A percentile compares a stretch with the other conserved stretches of the same genome.
Conservation (phyloP, 805 yeast genomes). For the Debaryomyces tyrocola region DNA sequence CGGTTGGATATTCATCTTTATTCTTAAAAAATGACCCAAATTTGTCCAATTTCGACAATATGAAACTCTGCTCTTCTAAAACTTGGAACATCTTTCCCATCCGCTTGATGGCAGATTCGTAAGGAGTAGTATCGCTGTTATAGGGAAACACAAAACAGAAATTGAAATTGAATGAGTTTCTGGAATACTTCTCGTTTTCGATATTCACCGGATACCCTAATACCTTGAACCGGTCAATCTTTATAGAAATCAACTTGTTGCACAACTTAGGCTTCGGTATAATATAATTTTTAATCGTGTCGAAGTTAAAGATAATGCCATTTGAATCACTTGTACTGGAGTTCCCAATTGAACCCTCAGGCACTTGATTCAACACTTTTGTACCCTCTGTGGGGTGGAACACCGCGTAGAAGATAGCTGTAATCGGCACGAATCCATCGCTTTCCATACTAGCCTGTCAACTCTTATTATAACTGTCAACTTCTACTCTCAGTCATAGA, state of each 20-base stretch:
- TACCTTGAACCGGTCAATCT: constrained; percentile 67
- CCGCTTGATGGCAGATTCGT: constrained; percentile 80
- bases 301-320: constrained; percentile 63
- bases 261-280: constrained; percentile 94
- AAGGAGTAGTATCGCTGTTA: constrained; percentile 78
- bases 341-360: constrained; percentile 60
- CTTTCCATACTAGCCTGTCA: constrained; percentile 24
- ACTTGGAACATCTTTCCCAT: constrained; percentile 88
- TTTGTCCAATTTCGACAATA: constrained; percentile 56
- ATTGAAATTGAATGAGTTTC: constrained; percentile 92
- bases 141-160: constrained; percentile 89
- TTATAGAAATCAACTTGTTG: constrained; percentile 73
- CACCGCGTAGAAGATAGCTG: constrained; percentile 83
- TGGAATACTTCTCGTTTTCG: constrained; percentile 69
- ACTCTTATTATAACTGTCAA: background rate
- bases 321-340: constrained; percentile 16
- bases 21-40: constrained; percentile 42
- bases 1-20: constrained; percentile 10
- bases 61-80: constrained; percentile 82
- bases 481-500: too few relatives aligned
- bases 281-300: constrained; percentile 81
- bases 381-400: constrained; percentile 97
- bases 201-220: constrained; percentile 90
- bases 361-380: constrained; percentile 87
- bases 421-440: constrained; percentile 83